phyloP scores from a whole-genome alignment of 78 protist species.

The Dictyostelium discoideum region dicty_2.7 NC_007090.3:4620001-4620500 shows the following conservation, averaged over 20 bases:
- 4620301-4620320: conserved; percentile 33
- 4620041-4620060: background rate
- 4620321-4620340: conserved; percentile 56
- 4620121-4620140: background rate
- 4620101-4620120: background rate
- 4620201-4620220: conserved; percentile 36
- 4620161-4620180: conserved; percentile 24
- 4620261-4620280: conserved; percentile 26
- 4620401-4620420: background rate
- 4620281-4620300: conserved; percentile 29
- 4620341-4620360: conserved; percentile 35
- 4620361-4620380: background rate
- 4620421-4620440: background rate
- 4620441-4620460: conserved; percentile 40
- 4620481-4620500: conserved; percentile 61
- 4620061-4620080: conserved; percentile 6
- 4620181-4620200: conserved; percentile 4
- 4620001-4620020: background rate
- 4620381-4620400: background rate
- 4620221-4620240: background rate
- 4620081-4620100: background rate
- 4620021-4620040: background rate
- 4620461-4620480: conserved; percentile 31
- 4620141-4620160: background rate
- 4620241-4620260: conserved; percentile 42